Percentiles rank a stretch among this genome's conserved stretches.
phyloP scores from a whole-genome alignment of 2,329 filamentous ascomycete species.

The Talaromyces amestolkiae region DNA sequence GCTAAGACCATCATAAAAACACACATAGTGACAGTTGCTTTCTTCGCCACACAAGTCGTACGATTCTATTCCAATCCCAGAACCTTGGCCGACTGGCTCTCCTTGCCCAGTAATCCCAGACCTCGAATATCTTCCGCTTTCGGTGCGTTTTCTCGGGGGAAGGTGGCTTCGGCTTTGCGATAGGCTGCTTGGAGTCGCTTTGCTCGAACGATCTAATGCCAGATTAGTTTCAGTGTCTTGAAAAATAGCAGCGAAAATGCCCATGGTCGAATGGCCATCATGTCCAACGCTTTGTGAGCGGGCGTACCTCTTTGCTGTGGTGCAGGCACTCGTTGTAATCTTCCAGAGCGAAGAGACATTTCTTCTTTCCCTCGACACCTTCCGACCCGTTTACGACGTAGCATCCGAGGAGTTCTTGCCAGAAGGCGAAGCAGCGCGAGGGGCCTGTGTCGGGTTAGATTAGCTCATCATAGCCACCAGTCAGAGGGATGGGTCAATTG shows the following conservation, averaged over 20 bases:
- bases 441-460: slow-evolving; percentile 50
- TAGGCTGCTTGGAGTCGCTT: slow-evolving; percentile 79
- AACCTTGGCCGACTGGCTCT: slow-evolving; percentile 70
- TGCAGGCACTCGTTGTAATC: slow-evolving; percentile 99
- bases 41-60: background rate
- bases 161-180: slow-evolving; percentile 72
- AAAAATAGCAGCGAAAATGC: background rate
- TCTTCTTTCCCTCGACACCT: slow-evolving; percentile 79
- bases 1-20: slow-evolving; percentile 10
- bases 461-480: slow-evolving; percentile 18
- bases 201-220: slow-evolving; percentile 68
- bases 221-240: background rate
- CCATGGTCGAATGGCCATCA: background rate
- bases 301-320: slow-evolving; percentile 92
- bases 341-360: slow-evolving; percentile 80
- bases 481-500: slow-evolving; percentile 13
- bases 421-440: slow-evolving; percentile 95
- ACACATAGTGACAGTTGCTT: slow-evolving; percentile 1
- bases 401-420: slow-evolving; percentile 98
- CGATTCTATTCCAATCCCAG: slow-evolving; percentile 27
- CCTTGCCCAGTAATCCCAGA: slow-evolving; percentile 77
- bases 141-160: slow-evolving; percentile 75
- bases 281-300: background rate
- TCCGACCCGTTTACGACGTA: slow-evolving; percentile 89
- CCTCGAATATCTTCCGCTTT: slow-evolving; percentile 84